Evolutionary conservation across 148 eudicot genomes (phyloP), one percentile per base, ranked within the genome.

Genomic region (Amaranthus cruentus): DNA sequence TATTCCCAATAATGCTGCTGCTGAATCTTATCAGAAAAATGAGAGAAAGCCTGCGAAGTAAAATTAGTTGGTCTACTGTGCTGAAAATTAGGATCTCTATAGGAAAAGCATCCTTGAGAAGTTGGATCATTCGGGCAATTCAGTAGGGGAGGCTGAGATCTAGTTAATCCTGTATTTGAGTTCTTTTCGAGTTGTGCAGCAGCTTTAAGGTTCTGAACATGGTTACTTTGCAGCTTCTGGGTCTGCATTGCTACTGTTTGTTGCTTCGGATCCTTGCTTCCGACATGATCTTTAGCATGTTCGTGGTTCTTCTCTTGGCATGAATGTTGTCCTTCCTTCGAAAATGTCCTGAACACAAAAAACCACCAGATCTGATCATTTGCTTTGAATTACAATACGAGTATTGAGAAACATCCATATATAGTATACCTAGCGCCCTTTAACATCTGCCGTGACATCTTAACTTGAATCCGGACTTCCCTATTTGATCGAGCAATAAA

Each of bases 401-500:
- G 72, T 55, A 15, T 12, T 21, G 18, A 14, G 6, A 59, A 6
- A n/a, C 55, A 53, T 4, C 10, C 38, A 7, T 63, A 43, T 11
- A 4, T 54, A 6, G 48, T 15, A 46, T 75, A 80, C 83, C 83
- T 60, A 5, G 43, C 54, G 28, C 73, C 73, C 73, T 80, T 76
- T 55, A 72, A 56, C 4, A 58, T 48, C 70, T 76, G 76, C 68
- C 47, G 76, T 61, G 76, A 59, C 51, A 11, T 21, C 73, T 80
- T 80, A 48, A 59, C 76, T 50, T 80, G 79, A 66, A 80, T 72
- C 54, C 82, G 93, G 18, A 80, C 79, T 78, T 91, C 92, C 76
- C 91, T 86, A 50, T 75, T 80, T 47, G 79, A 82, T 57, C 94
- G 86, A 55, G 96, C 96, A 49, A 83, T 76, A 64, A 80, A 67